Evolutionary conservation across 345 rosid genomes (phyloP).

Genomic region (Acer yangbiense): DNA sequence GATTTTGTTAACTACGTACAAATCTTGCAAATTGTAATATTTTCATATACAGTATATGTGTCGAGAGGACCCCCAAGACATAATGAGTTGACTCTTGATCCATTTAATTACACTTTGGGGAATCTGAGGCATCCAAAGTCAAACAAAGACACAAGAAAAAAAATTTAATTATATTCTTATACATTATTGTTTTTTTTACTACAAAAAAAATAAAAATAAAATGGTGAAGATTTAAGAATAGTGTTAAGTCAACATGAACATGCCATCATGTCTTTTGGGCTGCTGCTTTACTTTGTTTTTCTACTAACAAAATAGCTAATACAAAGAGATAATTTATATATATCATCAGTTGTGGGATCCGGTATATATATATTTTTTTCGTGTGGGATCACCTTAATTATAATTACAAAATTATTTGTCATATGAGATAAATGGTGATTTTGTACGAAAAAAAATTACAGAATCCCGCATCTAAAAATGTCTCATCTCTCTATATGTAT

Average conservation of each 20-base stretch:
- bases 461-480: too few relatives aligned
- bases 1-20: not conserved
- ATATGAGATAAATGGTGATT: too few relatives aligned
- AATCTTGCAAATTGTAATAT: too few relatives aligned
- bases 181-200: not conserved
- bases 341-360: too few relatives aligned
- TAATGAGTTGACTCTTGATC: not conserved
- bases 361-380: too few relatives aligned
- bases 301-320: not conserved
- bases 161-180: not conserved
- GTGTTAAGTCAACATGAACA: constrained; percentile 27
- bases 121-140: constrained; percentile 16
- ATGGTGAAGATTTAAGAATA: not conserved
- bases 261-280: constrained; percentile 9
- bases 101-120: not conserved
- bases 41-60: too few relatives aligned
- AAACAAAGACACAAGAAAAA: constrained; percentile 6
- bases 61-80: not conserved
- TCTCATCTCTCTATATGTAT: too few relatives aligned
- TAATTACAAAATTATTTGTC: too few relatives aligned
- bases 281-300: not conserved
- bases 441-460: too few relatives aligned
- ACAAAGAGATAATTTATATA: too few relatives aligned
- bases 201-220: not conserved
- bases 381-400: too few relatives aligned